Evolutionary conservation across 768 basidiomycete species (phyloP).

Genomic region (Russula sp.): DNA sequence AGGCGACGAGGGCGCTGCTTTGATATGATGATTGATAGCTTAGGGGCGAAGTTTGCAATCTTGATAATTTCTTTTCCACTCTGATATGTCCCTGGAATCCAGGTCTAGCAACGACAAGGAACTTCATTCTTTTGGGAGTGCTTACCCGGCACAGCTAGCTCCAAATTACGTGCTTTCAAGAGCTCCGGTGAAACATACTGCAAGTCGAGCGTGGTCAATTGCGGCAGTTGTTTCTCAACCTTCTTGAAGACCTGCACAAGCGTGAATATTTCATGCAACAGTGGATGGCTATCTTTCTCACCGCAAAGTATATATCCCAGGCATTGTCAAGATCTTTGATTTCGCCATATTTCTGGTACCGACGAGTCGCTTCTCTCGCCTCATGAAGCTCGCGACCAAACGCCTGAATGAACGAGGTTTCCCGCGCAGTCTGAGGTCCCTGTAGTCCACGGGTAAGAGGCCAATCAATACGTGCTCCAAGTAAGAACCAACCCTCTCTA

Average conservation of each 20-base stretch:
- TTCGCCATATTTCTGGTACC: slow-evolving; percentile 83
- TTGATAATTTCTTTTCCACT: slow-evolving; percentile 76
- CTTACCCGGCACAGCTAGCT: slow-evolving; percentile 91
- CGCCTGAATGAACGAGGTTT: slow-evolving; percentile 90
- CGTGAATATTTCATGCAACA: neutral
- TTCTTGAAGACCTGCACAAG: slow-evolving; percentile 79
- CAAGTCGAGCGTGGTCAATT: slow-evolving; percentile 82
- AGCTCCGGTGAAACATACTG: slow-evolving; percentile 96
- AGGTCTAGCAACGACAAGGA: neutral
- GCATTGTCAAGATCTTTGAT: slow-evolving; percentile 88
- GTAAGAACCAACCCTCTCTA: slow-evolving; percentile 62
- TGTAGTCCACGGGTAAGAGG: slow-evolving; percentile 27
- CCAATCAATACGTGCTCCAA: neutral
- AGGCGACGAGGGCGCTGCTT: slow-evolving; percentile 94
- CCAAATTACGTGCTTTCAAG: slow-evolving; percentile 80
- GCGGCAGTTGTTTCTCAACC: slow-evolving; percentile 88
- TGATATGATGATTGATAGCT: slow-evolving; percentile 88
- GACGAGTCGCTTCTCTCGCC: slow-evolving; percentile 83
- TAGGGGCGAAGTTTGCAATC: slow-evolving; percentile 80
- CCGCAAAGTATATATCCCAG: slow-evolving; percentile 98
- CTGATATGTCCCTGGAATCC: slow-evolving; percentile 73
- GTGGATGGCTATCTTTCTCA: slow-evolving; percentile 31
- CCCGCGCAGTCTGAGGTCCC: slow-evolving; percentile 91
- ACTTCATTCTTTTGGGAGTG: neutral
- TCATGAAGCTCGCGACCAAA: slow-evolving; percentile 90